A percentile compares a stretch with the other conserved stretches of the same genome.
Evolutionary conservation across 345 rosid species (phyloP).

Genomic region (Erucastrum elatum): DNA sequence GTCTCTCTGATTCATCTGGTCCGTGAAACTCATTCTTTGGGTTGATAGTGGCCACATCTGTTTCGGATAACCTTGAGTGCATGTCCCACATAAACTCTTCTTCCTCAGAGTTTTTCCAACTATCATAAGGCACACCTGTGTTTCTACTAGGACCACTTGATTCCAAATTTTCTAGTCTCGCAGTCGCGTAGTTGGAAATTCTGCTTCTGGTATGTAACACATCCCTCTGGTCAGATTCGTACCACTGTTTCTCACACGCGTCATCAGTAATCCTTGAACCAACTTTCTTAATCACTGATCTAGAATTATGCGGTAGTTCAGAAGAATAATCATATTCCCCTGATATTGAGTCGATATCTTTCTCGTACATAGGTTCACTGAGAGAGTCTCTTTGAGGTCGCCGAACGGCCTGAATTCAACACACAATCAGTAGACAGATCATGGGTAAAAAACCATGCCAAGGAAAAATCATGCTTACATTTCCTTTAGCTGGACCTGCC

Average conservation of each 20-base stretch:
- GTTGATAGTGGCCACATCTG: conserved; percentile 48
- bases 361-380: conserved; percentile 57
- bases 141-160: conserved; percentile 46
- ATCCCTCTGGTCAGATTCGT: conserved; percentile 62
- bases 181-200: conserved; percentile 45
- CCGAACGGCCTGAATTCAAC: conserved; percentile 47
- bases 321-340: conserved; percentile 66
- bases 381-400: conserved; percentile 53
- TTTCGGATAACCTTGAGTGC: conserved; percentile 68
- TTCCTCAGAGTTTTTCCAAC: conserved; percentile 96
- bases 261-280: conserved; percentile 57
- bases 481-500: conserved; percentile 61
- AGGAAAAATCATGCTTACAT: conserved; percentile 46
- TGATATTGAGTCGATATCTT: conserved; percentile 47
- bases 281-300: conserved; percentile 57
- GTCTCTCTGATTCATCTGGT: conserved; percentile 60
- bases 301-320: conserved; percentile 55
- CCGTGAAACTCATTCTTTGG: conserved; percentile 56
- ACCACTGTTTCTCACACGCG: conserved; percentile 63
- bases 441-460: neutral
- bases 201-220: conserved; percentile 60
- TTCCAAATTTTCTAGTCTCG: conserved; percentile 52
- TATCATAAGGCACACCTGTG: conserved; percentile 49
- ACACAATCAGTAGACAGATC: conserved; percentile 25
- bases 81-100: conserved; percentile 98